Base-by-base conservation (phyloP, 768 basidiomycete genomes). In the Cyclocybe cylindracea region DNA sequence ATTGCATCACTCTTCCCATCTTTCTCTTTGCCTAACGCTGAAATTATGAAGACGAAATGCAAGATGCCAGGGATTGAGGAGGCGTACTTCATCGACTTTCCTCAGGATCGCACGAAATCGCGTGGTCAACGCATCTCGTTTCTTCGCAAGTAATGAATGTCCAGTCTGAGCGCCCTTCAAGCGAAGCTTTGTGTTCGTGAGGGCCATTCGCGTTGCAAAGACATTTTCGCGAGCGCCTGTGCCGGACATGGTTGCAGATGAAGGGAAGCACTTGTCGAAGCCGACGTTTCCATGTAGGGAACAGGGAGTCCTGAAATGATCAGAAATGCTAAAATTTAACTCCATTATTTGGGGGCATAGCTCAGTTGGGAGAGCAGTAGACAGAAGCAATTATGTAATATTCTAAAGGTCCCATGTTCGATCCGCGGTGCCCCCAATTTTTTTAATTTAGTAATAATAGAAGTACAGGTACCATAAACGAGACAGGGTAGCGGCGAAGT, bases 1-100 rank as follows among this genome's bases (percentile, higher is more conserved):
- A 80, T 69, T 99, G 97, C 87, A 99, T 97, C 19, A 98, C 95
- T 53, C 91, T 82, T 31, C 97, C 97, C 97, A 98, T 99, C 75
- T 98, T 95, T 53, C 94, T 84, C 70, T 99, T 99, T 8, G 97
- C 96, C 95, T 98, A 57, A 54, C 55, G 49, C 59, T 67, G 46
- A 53, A 58, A 48, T 57, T 52, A 59, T 69, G 41, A 66, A 52
- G 48, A 60, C 37, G 57, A 48, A 41, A 44, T 41, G 41, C 44
- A 19, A 6, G 19, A 42, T 6, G 37, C 10, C 13, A 43, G 16
- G 32, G 36, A 47, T 43, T 50, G 29, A 33, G 18, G 36, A 51
- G 18, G 54, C 73, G 57, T 59, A 94, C 95, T 78, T 99, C 97
- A 65, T 98, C 95, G n/a, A 99, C 96, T 72, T 97, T 98, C 69